Percentiles rank a stretch among this genome's conserved stretches.
Conservation (phyloP, 2,329 filamentous ascomycete species). For the Myriosclerotinia scirpicola region DNA sequence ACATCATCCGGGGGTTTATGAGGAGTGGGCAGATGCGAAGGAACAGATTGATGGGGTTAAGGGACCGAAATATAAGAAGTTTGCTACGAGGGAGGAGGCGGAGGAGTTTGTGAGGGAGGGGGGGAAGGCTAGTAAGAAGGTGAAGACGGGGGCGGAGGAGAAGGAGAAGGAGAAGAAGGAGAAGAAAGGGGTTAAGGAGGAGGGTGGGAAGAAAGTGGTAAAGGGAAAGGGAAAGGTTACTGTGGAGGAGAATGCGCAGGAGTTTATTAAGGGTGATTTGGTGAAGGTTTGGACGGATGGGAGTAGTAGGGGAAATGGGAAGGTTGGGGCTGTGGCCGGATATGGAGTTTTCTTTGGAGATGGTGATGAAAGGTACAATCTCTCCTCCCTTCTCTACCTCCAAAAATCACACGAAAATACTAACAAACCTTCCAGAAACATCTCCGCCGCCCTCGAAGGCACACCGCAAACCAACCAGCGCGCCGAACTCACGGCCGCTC, state of each 20-base stretch:
- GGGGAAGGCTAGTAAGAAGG: slow-evolving; percentile 33
- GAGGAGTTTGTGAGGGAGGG: slow-evolving; percentile 67
- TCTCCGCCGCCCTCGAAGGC: slow-evolving; percentile 40
- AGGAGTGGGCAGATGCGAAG: slow-evolving; percentile 66
- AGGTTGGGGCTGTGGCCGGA: slow-evolving; percentile 54
- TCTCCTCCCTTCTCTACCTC: slow-evolving; percentile 1
- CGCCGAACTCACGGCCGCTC: slow-evolving; percentile 87
- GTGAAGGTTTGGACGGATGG: slow-evolving; percentile 62
- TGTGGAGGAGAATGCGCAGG: slow-evolving; percentile 20
- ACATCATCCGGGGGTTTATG: slow-evolving; percentile 58
- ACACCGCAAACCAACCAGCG: slow-evolving; percentile 84
- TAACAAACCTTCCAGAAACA: slow-evolving; percentile 50
- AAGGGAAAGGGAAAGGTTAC: slow-evolving; percentile 14
- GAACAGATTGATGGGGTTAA: slow-evolving; percentile 73
- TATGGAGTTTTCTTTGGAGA: slow-evolving; percentile 64
- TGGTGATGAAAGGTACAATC: slow-evolving; percentile 52
- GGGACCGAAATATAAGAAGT: slow-evolving; percentile 69
- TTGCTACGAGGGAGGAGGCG: slow-evolving; percentile 68
- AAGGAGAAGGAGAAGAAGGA: slow-evolving; percentile 24
- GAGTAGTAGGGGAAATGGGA: slow-evolving; percentile 60
- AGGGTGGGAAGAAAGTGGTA: slow-evolving; percentile 29
- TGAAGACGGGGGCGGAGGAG: slow-evolving; percentile 36
- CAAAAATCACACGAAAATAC: slow-evolving; percentile 7
- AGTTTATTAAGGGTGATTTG: slow-evolving; percentile 35
- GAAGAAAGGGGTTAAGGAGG: slow-evolving; percentile 30